Base-by-base conservation (phyloP, 1,284 basidiomycete species). In the Tilletia caries region DNA sequence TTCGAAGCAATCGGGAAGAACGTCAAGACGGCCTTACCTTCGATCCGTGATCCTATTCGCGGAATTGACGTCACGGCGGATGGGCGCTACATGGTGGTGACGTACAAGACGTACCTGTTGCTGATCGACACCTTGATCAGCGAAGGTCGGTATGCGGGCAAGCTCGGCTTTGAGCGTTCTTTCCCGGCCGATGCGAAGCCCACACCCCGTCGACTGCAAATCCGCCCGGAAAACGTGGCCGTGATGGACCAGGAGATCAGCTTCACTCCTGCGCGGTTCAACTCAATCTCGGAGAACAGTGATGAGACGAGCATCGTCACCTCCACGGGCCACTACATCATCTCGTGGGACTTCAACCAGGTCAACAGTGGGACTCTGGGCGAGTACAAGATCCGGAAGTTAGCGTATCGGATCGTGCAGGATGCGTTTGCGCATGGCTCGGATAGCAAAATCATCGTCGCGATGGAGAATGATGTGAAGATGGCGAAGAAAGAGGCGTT, bases 1-100 rank as follows among this genome's bases (percentile, higher is more conserved):
- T 99, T 95, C 79, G 96, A 99, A 83, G 87, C 90, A 67, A 92
- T 99, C 75, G 96, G 96, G 64, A 98, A 98, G 88, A 98, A 94
- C 79, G 96, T 96, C 43, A 99, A 98, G 89, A 98, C 96, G 25
- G 93, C 94, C n/a, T 86, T 98, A 64, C 93, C 95, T 32, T 92
- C 94, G 41, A 87, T 98, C 33, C 95, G 96, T 33, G 94, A 97
- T 84, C 93, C 95, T 52, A 97, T 98, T 79, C 84, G 93, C 66
- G 95, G 95, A 37, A 88, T 99, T 65, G 96, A 99, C 84, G 93
- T 94, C 8, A 95, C 95, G 2, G 90, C 92, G 20, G 90, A 93
- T 83, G 96, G 96, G 44, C 89, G 94, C 67, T 99, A 91, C 88
- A 89, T 98, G 70, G 91, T 99, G 37, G 96, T 95, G 6, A 98